phyloP scores from a whole-genome alignment of 2,329 filamentous ascomycete genomes.

The Colletotrichum costaricense region DNA sequence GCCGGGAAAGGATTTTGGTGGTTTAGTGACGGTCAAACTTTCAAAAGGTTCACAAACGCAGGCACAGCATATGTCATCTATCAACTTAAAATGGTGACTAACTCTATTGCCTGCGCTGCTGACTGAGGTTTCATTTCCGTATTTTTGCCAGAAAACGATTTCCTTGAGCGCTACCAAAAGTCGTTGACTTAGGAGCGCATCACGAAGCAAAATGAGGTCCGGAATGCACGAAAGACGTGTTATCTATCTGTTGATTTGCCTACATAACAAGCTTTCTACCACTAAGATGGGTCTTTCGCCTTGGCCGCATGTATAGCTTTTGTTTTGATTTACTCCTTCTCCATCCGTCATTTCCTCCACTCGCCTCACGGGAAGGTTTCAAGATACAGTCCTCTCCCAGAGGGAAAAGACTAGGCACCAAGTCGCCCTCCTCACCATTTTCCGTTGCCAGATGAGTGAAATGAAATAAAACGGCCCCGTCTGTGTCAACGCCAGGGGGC shows the following conservation, averaged over 20 bases:
- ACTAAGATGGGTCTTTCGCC: slow-evolving; percentile 18
- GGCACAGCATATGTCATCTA: background rate
- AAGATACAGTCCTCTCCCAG: background rate
- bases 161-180: background rate
- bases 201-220: background rate
- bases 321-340: slow-evolving; percentile 20
- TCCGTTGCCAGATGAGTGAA: slow-evolving; percentile 32
- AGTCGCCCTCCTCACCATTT: slow-evolving; percentile 21
- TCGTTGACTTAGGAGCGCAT: background rate
- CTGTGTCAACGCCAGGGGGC: slow-evolving; percentile 27
- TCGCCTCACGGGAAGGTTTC: slow-evolving; percentile 17
- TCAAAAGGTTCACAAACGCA: too few species aligned
- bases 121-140: background rate
- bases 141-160: background rate
- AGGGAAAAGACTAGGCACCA: background rate
- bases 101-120: background rate
- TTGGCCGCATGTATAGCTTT: slow-evolving; percentile 30
- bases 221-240: background rate
- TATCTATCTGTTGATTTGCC: slow-evolving; percentile 32
- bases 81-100: background rate
- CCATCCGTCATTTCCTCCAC: slow-evolving; percentile 2
- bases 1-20: too few species aligned
- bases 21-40: too few species aligned
- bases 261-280: slow-evolving; percentile 32
- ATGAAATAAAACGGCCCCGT: slow-evolving; percentile 30